Evolutionary conservation across 2,329 filamentous ascomycete species (phyloP).

Genomic region (Chalaropsis ovoidea): DNA sequence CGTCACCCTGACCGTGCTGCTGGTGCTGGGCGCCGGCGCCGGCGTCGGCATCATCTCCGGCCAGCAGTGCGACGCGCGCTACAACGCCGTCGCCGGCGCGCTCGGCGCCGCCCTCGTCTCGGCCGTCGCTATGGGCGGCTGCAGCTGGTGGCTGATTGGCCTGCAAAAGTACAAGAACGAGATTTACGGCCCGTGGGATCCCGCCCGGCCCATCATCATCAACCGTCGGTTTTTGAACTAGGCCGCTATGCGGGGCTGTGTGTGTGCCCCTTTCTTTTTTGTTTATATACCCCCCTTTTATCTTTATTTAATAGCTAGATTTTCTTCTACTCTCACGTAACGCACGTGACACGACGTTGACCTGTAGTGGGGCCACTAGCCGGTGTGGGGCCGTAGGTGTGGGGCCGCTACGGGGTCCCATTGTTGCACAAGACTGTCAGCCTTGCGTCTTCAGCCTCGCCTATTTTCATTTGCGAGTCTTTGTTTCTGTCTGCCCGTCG

Average conservation of each 20-base stretch:
- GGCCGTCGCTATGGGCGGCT: constrained; percentile 75
- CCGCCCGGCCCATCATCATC: constrained; percentile 77
- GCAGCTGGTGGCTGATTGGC: constrained; percentile 96
- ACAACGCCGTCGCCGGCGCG: constrained; percentile 56
- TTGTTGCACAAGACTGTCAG: neutral
- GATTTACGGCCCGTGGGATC: constrained; percentile 96
- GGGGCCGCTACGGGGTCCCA: too few species aligned
- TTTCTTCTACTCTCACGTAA: too few species aligned
- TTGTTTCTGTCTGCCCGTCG: too few species aligned
- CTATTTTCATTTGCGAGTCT: neutral
- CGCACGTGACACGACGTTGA: too few species aligned
- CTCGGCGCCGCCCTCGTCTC: constrained; percentile 65
- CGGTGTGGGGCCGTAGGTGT: too few species aligned
- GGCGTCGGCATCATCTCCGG: constrained; percentile 58
- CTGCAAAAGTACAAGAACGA: constrained; percentile 99
- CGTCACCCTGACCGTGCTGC: constrained; percentile 59
- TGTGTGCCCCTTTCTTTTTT: neutral
- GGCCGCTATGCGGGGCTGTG: constrained; percentile 6
- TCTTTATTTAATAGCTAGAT: too few species aligned
- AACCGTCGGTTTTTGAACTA: constrained; percentile 48
- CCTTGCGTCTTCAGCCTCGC: constrained; percentile 10
- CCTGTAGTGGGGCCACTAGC: neutral
- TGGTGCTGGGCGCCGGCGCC: constrained; percentile 70
- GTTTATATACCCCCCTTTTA: too few species aligned
- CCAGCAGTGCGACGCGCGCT: constrained; percentile 41